Evolutionary conservation across 345 rosid genomes (phyloP).

Genomic region (Erodium maritimum): DNA sequence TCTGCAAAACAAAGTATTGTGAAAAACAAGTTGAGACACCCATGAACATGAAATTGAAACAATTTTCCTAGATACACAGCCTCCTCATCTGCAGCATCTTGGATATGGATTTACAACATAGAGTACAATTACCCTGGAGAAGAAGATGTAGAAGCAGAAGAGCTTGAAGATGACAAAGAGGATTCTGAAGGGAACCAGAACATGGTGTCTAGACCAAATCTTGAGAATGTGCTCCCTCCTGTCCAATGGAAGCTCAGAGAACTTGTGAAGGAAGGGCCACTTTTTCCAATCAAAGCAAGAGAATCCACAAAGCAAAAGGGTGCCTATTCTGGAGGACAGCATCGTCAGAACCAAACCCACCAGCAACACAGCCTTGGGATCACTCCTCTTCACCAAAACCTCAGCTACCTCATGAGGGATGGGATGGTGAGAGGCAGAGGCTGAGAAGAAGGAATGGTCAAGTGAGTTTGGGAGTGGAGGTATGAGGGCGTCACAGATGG

Average conservation of each 20-base stretch:
- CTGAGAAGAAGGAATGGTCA: conserved; percentile 26
- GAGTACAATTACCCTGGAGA: conserved; percentile 7
- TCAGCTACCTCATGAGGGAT: conserved; percentile 72
- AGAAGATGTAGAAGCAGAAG: conserved; percentile 20
- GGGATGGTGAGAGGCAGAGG: conserved; percentile 49
- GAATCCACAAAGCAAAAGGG: conserved; percentile 55
- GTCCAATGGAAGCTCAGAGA: conserved; percentile 45
- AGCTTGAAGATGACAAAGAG: conserved; percentile 40
- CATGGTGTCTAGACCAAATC: conserved; percentile 42
- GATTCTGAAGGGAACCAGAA: conserved; percentile 31
- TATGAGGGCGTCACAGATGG: conserved; percentile 39
- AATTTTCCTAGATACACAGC: too few species aligned
- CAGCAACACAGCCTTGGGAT: conserved; percentile 22
- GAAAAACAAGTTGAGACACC: too few species aligned
- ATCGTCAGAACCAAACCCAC: conserved; percentile 30
- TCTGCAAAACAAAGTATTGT: conserved; percentile 4
- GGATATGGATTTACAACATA: too few species aligned
- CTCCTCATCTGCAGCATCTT: too few species aligned
- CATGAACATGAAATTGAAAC: too few species aligned
- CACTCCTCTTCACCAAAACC: conserved; percentile 29
- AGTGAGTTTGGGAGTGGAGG: conserved; percentile 46
- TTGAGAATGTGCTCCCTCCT: conserved; percentile 43
- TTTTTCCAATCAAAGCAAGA: conserved; percentile 35
- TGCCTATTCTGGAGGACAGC: conserved; percentile 56
- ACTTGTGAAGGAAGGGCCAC: conserved; percentile 70